Evolutionary conservation across 345 rosid species (phyloP), one percentile per base, ranked within the genome.

Genomic region (Punica granatum): DNA sequence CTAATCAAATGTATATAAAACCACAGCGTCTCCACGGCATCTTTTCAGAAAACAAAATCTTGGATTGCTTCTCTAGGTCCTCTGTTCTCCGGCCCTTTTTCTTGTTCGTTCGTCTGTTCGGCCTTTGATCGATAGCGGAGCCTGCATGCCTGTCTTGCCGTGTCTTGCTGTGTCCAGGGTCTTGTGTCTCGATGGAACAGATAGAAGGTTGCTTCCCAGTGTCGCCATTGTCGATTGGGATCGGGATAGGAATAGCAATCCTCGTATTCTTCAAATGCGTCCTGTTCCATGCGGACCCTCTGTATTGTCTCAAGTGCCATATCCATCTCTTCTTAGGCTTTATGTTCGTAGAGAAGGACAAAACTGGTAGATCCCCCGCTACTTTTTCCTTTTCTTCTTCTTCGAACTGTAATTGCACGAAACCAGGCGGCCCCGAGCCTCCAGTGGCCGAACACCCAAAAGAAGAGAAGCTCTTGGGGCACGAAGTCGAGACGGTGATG

Each of bases 401-500:
- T 28, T 15, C 61, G 15, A 13, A 6, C 11, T 56, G 34, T 12
- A 12, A 25, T 3, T 53, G 59, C 59, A 11, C 10, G 59, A 53
- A 53, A 25, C 31, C 59, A 30, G 59, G 5, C 6, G 49, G 1
- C 2, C 34, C 33, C 1, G 4, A 21, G 31, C 28, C 33, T 0
- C 2, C 19, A 0, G 4, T 4, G 23, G 4, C 26, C 26, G 48
- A 39, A 19, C 18, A n/a, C n/a, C n/a, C n/a, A n/a, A n/a, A n/a
- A n/a, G 31, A n/a, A 35, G 41, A 23, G 64, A 18, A 21, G 58
- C 53, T 68, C 6, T 62, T 64, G 35, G 42, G 63, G 64, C 21
- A 60, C 4, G 35, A 73, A 33, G 72, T 68, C 42, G 59, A 23
- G 64, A 73, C 62, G 63, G 68, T 67, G 72, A 73, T 73, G 76